phyloP scores from a whole-genome alignment of 2,329 filamentous ascomycete species.

The Xylogone sp. region DNA sequence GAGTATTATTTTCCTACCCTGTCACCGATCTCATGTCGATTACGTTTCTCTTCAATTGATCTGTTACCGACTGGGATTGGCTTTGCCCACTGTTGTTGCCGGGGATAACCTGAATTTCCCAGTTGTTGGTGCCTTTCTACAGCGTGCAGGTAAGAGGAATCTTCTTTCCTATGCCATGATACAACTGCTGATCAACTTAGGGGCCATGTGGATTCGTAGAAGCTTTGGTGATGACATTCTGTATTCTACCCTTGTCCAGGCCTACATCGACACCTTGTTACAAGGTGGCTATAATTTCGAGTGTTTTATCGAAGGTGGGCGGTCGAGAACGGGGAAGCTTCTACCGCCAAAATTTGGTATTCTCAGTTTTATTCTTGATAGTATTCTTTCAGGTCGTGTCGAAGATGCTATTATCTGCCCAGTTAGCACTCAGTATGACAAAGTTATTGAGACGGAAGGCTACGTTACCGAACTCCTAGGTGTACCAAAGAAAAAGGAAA shows the following conservation, averaged over 20 bases:
- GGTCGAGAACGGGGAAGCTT: conserved; percentile 90
- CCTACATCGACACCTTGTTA: conserved; percentile 89
- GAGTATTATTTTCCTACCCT: conserved; percentile 92
- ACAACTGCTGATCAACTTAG: conserved; percentile 25
- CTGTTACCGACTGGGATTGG: conserved; percentile 88
- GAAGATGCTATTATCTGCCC: conserved; percentile 91
- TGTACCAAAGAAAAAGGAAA: conserved; percentile 93
- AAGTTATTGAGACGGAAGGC: conserved; percentile 95
- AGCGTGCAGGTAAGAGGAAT: conserved; percentile 66
- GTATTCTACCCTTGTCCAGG: conserved; percentile 89
- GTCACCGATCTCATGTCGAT: conserved; percentile 92
- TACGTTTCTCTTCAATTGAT: conserved; percentile 94
- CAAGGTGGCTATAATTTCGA: conserved; percentile 92
- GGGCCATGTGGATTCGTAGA: conserved; percentile 92
- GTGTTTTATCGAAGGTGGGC: conserved; percentile 94
- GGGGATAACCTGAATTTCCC: conserved; percentile 97
- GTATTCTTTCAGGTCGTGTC: conserved; percentile 80
- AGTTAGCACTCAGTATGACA: conserved; percentile 97
- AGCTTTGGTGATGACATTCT: conserved; percentile 89
- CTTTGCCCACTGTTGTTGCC: conserved; percentile 85
- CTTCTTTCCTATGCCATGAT: neutral
- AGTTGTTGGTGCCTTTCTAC: conserved; percentile 81
- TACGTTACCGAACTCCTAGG: conserved; percentile 94
- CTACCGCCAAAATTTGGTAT: conserved; percentile 95
- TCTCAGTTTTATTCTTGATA: conserved; percentile 85